Base-by-base conservation (phyloP, 164 flowering plant species). In the Tetrastigma voinierianum region DNA sequence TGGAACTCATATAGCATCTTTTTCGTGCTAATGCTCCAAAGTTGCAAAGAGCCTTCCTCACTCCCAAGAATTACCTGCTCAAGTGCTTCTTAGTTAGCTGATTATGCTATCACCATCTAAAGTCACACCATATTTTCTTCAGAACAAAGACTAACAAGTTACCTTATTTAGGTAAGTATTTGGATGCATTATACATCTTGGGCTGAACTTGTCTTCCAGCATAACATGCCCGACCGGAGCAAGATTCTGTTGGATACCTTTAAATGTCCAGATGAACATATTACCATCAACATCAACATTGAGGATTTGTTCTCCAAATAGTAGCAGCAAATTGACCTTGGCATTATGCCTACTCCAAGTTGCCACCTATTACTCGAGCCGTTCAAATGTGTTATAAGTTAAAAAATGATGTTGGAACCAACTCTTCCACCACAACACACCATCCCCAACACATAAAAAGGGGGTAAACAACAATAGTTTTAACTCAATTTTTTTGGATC, bases 121-220 rank as follows among this genome's bases (percentile, higher is more conserved):
- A n/a, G 52, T 25, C 19, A 23, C 25, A 60, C 17, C 14, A 21
- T 40, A 16, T 3, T 4, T 59, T 65, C 16, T 48, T 57, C n/a
- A 53, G 25, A 65, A 71, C 18, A 73, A 63, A 20, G 23, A 68
- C 17, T 12, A 49, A 65, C 52, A 12, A 58, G 9, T 73, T 75
- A 91, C 98, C 94, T 95, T 95, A 79, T 95, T 92, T 51, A 95
- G 69, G 73, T 96, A 96, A 67, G 99, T 93, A 72, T 96, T 98
- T 17, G 98, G 98, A 80, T 96, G 98, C 87, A 91, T 81, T 52
- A 96, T 75, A 81, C 97, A 93, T 61, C 82, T 85, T 24, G 99
- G 97, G 63, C 68, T 81, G 58, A 90, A 96, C 0, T 81, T 82
- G 10, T 71, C 76, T 56, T 74, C 95, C 0, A 93, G 75, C 61